Evolutionary conservation across 768 basidiomycete genomes (phyloP).

Genomic region (Mrakia hoshinonis): DNA sequence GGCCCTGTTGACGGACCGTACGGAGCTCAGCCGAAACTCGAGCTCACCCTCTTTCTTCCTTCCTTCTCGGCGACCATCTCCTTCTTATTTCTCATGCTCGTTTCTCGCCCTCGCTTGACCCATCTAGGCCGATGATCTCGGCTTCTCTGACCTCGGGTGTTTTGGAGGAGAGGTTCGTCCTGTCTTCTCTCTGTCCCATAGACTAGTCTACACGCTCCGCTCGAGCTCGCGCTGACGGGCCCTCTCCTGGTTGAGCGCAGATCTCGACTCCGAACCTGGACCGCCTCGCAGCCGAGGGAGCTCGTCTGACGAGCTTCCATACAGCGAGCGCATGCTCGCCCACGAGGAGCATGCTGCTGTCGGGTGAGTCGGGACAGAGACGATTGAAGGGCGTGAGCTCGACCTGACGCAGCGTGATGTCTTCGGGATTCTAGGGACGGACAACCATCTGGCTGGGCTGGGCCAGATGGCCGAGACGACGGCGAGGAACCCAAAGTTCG

Average conservation of each 20-base stretch:
- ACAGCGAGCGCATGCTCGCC: conserved; percentile 27
- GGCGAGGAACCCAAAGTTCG: not conserved
- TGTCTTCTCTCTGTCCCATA: not conserved
- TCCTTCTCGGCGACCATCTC: too few species aligned
- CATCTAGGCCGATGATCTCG: conserved; percentile 32
- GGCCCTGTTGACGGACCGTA: too few species aligned
- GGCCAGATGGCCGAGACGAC: conserved; percentile 14
- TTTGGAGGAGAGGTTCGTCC: conserved; percentile 32
- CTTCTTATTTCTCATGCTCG: too few species aligned
- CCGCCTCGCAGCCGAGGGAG: conserved; percentile 32
- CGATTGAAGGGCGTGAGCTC: not conserved
- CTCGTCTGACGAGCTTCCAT: conserved; percentile 31
- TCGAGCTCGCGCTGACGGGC: not conserved
- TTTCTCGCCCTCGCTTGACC: too few species aligned
- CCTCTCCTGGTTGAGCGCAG: not conserved
- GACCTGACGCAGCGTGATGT: not conserved
- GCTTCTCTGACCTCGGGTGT: conserved; percentile 33
- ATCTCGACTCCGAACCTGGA: conserved; percentile 37
- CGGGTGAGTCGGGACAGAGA: not conserved
- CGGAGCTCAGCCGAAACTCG: not conserved
- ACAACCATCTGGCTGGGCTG: conserved; percentile 20
- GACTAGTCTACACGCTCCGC: not conserved
- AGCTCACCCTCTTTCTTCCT: not conserved
- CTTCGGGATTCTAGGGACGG: not conserved
- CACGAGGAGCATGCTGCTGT: conserved; percentile 5